Base-by-base conservation (phyloP, 1,284 basidiomycete genomes). In the Fistulina hepatica region DNA sequence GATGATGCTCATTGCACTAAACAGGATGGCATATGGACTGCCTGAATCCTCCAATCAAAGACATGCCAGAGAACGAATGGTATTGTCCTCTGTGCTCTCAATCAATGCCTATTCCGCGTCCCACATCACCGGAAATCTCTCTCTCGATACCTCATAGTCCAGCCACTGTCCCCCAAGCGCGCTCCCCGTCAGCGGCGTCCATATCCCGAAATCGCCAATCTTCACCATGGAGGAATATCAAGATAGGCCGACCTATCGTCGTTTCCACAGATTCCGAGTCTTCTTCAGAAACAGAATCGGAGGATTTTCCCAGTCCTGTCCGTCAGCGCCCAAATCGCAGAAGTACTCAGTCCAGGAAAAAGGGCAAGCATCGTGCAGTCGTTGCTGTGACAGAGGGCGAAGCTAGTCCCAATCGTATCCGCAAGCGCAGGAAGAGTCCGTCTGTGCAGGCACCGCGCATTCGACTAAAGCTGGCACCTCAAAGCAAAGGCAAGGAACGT, bases 1-100 rank as follows among this genome's bases (percentile, higher is more conserved):
- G 15, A 26, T 38, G 20, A 17, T 34, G 44, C 42, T 40, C 28
- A 47, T 30, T 33, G 16, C 41, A 44, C 36, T 40, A 42, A 33
- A 30, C 44, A 83, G 82, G 89, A 24, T 97, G 88, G 86, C 94
- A 98, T 57, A 79, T 81, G 63, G 76, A 84, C 50, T 97, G 93
- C 59, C 67, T 97, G 34, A 55, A 68, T 13, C 90, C 91, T 25
- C 76, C 81, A 2, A 62, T 91, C 12, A 64, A 69, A 38, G 66
- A 73, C 44, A 65, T 76, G 13, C 90, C 90, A 1, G 71, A 75
- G 28, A 89, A 85, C 47, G 67, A 65, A 54, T 84, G 84, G 83
- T 67, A 73, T 50, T 86, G 83, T 55, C 81, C 81, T 21, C 46
- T 57, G 27, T 86, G 83, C 28, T 49, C 63, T 65, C 36, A 39